Evolutionary conservation across 345 rosid genomes (phyloP).

Genomic region (Lumnitzera littorea): DNA sequence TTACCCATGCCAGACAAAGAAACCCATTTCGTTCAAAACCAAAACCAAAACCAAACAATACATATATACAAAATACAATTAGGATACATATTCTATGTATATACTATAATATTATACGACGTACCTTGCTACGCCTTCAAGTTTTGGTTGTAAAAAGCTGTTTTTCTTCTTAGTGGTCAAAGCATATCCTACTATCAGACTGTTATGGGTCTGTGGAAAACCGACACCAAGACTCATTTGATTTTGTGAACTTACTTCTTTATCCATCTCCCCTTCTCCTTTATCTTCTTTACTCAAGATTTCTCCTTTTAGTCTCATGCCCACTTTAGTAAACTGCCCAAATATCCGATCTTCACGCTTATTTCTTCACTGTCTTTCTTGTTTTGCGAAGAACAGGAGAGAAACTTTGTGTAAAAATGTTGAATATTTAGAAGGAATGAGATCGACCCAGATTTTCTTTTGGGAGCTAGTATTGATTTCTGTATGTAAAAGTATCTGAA

Average conservation of each 20-base stretch:
- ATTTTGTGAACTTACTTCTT: too few species aligned
- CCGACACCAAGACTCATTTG: not conserved
- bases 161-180: slow-evolving; percentile 84
- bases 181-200: slow-evolving; percentile 77
- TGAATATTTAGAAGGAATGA: too few species aligned
- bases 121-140: slow-evolving; percentile 53
- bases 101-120: not conserved
- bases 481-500: too few species aligned
- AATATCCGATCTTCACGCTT: not conserved
- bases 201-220: slow-evolving; percentile 20
- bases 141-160: slow-evolving; percentile 87
- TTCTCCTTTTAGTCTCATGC: slow-evolving; percentile 6
- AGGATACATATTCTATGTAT: not conserved
- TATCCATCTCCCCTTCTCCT: not conserved
- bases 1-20: too few species aligned
- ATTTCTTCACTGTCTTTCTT: too few species aligned
- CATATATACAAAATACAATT: not conserved
- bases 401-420: too few species aligned
- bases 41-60: slow-evolving; percentile 14
- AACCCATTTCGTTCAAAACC: too few species aligned
- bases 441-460: too few species aligned
- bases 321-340: not conserved
- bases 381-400: too few species aligned
- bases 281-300: not conserved
- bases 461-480: too few species aligned